Conservation (phyloP, 805 yeast genomes). For the Candida qinlingensis region DNA sequence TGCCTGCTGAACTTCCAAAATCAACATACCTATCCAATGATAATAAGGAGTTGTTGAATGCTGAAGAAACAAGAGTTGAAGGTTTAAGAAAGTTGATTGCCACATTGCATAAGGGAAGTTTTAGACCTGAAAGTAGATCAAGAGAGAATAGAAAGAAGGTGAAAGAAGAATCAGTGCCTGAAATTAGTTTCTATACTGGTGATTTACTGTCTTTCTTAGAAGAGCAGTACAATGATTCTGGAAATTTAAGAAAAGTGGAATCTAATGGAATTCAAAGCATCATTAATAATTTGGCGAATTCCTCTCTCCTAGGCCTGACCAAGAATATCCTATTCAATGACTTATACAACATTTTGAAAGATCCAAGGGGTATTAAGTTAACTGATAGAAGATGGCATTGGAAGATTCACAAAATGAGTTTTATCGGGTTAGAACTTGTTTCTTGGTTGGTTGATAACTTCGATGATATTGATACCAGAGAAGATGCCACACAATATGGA, state of each 20-base stretch:
- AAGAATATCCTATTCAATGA: conserved; percentile 44
- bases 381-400: conserved; percentile 90
- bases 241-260: conserved; percentile 4
- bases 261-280: conserved; percentile 27
- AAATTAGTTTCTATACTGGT: conserved; percentile 84
- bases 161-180: conserved; percentile 56
- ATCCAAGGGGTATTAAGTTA: conserved; percentile 56
- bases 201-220: conserved; percentile 62
- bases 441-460: conserved; percentile 79
- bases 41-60: conserved; percentile 56
- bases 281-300: conserved; percentile 24
- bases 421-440: conserved; percentile 81
- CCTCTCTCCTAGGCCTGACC: conserved; percentile 33
- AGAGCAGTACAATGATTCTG: conserved; percentile 28
- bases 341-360: conserved; percentile 63
- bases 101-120: conserved; percentile 53
- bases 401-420: conserved; percentile 69
- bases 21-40: conserved; percentile 33
- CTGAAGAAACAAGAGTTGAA: conserved; percentile 90
- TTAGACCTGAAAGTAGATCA: conserved; percentile 38
- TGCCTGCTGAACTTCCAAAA: conserved; percentile 73
- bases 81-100: conserved; percentile 71
- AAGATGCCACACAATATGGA: conserved; percentile 79
- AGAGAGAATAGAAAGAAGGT: conserved; percentile 20
- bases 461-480: conserved; percentile 73